Evolutionary conservation across 1,284 basidiomycete species (phyloP).

Genomic region (Puccinia novopanici): DNA sequence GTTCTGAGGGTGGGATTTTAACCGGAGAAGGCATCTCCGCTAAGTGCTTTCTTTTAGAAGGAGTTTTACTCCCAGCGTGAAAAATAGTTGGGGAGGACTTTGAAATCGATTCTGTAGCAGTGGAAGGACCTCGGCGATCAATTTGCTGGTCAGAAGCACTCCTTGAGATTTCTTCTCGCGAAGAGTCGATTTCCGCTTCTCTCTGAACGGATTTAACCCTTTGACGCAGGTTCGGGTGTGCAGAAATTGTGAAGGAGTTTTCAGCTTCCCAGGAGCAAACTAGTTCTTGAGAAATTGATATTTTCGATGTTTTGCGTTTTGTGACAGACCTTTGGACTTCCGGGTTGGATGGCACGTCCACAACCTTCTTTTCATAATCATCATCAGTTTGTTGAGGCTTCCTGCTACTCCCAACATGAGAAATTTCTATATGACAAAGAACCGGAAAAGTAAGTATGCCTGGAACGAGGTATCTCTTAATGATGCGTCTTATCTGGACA

Average conservation of each 20-base stretch:
- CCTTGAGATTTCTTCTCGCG: conserved; percentile 9
- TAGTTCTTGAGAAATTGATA: conserved; percentile 33
- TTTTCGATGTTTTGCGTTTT: conserved; percentile 30
- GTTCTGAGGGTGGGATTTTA: neutral
- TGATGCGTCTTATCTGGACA: neutral
- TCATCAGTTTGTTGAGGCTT: conserved; percentile 5
- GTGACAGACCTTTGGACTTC: neutral
- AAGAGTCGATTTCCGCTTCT: conserved; percentile 19
- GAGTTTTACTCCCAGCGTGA: neutral
- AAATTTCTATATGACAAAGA: conserved; percentile 13
- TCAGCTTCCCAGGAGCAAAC: conserved; percentile 32
- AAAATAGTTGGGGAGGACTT: conserved; percentile 1
- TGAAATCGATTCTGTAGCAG: neutral
- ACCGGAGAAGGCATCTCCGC: neutral
- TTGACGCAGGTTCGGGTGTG: neutral
- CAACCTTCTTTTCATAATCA: neutral
- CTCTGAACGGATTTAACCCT: conserved; percentile 33
- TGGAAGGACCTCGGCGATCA: conserved; percentile 4
- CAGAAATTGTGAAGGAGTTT: neutral
- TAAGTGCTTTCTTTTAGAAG: neutral
- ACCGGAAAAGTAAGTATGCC: neutral
- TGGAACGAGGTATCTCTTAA: neutral
- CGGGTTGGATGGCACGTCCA: neutral
- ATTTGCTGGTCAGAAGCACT: neutral
- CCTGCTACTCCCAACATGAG: neutral